Evolutionary conservation across 768 basidiomycete genomes (phyloP), one percentile per base, ranked within the genome.

Genomic region (Lactifluus rugatus): DNA sequence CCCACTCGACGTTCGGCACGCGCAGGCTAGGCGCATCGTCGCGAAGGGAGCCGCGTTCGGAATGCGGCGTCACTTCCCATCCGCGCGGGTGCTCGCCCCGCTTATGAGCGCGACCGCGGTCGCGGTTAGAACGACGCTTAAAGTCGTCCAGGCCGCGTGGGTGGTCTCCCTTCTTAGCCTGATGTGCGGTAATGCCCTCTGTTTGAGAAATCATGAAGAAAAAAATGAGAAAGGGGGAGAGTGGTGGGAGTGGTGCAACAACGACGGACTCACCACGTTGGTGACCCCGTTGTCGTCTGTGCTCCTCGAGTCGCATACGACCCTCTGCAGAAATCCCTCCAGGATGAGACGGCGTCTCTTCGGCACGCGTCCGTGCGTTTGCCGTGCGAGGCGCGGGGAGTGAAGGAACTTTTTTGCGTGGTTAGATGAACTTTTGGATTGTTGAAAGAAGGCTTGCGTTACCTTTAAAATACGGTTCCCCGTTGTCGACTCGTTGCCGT

Each of bases 341-440:
- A 2, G 90, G 85, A 68, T 94, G 89, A 19, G 94, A 95, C 0
- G 95, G 95, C 0, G 95, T 98, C 64, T 96, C 95, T 64, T 87
- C 87, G 0, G 84, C 89, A 58, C 88, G 76, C 60, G 88, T 83
- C 5, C 95, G 80, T 2, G 78, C 67, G 66, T 85, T 82, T n/a
- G 74, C 70, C 41, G 68, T 71, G 47, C 81, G 77, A 31, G 74
- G 74, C 14, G 75, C 73, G 58, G 93, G 94, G 21, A 94, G 70
- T 39, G 70, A 78, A 0, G 94, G 94, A 19, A 97, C 94, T 96
- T 57, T 6, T n/a, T 5, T 19, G 31, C 23, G 5, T 16, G 13
- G 16, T 14, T 17, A 23, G 9, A 28, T 16, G 54, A 6, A 9
- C n/a, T n/a, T n/a, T 1, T n/a, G 25, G 26, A 8, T 17, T 49